A percentile compares a stretch with the other conserved stretches of the same genome.
These are phyloP conservation scores for Dioscorea cayenensis DNA, from an alignment of 116 monocot genomes.

Conservation along the genomic window DNA sequence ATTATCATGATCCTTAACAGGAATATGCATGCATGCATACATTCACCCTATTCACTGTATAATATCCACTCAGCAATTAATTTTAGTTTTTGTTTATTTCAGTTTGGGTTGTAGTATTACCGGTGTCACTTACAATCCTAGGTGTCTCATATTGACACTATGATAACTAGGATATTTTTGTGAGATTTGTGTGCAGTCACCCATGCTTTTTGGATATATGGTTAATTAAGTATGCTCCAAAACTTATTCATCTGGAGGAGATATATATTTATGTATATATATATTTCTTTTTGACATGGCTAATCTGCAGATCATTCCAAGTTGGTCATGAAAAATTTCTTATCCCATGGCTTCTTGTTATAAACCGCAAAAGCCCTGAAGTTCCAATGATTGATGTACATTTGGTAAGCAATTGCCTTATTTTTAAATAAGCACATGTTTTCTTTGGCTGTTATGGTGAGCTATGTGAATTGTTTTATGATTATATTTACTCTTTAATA, in stretches of 20 bases:
- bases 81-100: too few species aligned
- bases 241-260: background rate
- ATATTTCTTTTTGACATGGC: background rate
- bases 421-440: background rate
- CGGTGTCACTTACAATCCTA: too few species aligned
- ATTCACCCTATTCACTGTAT: too few species aligned
- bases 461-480: background rate
- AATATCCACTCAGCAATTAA: too few species aligned
- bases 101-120: too few species aligned
- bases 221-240: background rate
- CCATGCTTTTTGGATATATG: too few species aligned
- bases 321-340: conserved; percentile 93
- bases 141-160: too few species aligned
- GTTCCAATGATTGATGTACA: conserved; percentile 98
- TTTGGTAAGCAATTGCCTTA: conserved; percentile 47
- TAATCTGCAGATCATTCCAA: conserved; percentile 83
- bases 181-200: too few species aligned
- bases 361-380: conserved; percentile 87
- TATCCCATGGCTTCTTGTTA: conserved; percentile 92
- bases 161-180: too few species aligned
- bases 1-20: too few species aligned
- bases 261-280: background rate
- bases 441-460: background rate
- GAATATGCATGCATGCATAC: too few species aligned
- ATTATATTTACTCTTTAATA: background rate